phyloP scores from a whole-genome alignment of 192 early-diverging fungal species.

The Coemansia nantahalensis region DNA sequence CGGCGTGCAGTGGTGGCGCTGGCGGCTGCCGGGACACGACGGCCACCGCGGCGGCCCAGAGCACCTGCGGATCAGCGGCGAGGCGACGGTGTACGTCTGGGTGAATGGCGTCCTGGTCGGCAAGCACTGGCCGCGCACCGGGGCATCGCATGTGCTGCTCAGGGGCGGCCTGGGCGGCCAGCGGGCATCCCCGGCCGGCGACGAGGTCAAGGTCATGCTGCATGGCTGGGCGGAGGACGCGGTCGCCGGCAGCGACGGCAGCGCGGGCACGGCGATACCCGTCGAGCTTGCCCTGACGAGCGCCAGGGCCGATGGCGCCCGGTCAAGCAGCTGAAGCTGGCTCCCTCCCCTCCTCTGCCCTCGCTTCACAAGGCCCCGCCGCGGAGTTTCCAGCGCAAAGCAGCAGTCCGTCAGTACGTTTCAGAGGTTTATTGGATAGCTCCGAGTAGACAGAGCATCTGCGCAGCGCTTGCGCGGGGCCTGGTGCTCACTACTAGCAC shows the following conservation, averaged over 20 bases:
- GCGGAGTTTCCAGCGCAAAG: too few species aligned
- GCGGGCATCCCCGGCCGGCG: not conserved
- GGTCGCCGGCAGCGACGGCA: slow-evolving; percentile 1
- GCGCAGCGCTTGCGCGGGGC: too few species aligned
- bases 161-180: slow-evolving; percentile 14
- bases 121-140: slow-evolving; percentile 64
- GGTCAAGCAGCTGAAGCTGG: not conserved
- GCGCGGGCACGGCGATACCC: slow-evolving; percentile 3
- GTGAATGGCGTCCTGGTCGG: slow-evolving; percentile 67
- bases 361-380: too few species aligned
- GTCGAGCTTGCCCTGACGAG: slow-evolving; percentile 28
- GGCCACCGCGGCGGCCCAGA: slow-evolving; percentile 55
- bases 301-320: not conserved
- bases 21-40: slow-evolving; percentile 1
- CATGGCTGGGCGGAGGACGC: slow-evolving; percentile 47
- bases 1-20: slow-evolving; percentile 51
- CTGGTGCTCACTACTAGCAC: not conserved
- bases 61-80: slow-evolving; percentile 63
- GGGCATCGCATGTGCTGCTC: slow-evolving; percentile 15
- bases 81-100: slow-evolving; percentile 64
- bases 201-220: slow-evolving; percentile 35
- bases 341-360: too few species aligned
- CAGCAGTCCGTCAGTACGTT: too few species aligned
- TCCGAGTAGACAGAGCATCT: too few species aligned
- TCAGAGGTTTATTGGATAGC: too few species aligned